These are phyloP conservation scores for Moniliella sp. DNA, from an alignment of 1,284 basidiomycete species.

Conservation along the genomic window DNA sequence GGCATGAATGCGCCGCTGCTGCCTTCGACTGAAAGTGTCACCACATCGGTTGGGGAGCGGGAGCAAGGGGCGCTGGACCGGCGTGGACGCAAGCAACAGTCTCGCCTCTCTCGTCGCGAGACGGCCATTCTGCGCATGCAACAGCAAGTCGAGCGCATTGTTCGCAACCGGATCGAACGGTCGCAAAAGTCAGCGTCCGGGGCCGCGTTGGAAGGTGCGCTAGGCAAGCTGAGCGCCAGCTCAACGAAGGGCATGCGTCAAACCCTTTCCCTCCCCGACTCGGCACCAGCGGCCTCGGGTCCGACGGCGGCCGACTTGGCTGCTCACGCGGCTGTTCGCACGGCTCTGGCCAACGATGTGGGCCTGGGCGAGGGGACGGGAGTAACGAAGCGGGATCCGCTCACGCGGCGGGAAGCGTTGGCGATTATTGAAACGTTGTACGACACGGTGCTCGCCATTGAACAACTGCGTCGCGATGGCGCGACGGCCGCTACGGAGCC, in stretches of 20 bases:
- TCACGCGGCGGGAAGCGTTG: slow-evolving; percentile 57
- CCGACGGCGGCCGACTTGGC: slow-evolving; percentile 15
- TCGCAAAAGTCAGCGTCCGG: slow-evolving; percentile 22
- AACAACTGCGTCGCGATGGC: slow-evolving; percentile 62
- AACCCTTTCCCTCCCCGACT: too few species aligned
- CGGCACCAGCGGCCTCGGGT: too few species aligned
- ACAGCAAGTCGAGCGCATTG: slow-evolving; percentile 84
- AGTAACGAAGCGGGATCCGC: slow-evolving; percentile 34
- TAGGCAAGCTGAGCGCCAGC: too few species aligned
- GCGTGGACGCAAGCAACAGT: slow-evolving; percentile 5
- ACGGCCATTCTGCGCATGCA: slow-evolving; percentile 94
- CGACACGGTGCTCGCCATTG: slow-evolving; percentile 59
- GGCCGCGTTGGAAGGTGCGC: too few species aligned
- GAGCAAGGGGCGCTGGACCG: too few species aligned
- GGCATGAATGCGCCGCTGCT: slow-evolving; percentile 34
- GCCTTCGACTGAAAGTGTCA: too few species aligned
- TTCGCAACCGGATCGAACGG: slow-evolving; percentile 65
- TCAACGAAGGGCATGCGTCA: too few species aligned
- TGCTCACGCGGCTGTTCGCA: slow-evolving; percentile 17
- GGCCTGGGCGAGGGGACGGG: slow-evolving; percentile 39
- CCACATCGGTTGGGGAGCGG: slow-evolving; percentile 3
- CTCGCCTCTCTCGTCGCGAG: slow-evolving; percentile 39
- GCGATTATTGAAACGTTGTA: slow-evolving; percentile 66
- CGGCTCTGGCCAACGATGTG: slow-evolving; percentile 12
- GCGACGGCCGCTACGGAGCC: slow-evolving; percentile 44